These are phyloP conservation scores for Gynandropsis gynandra DNA, from an alignment of 345 rosid genomes.

Conservation along the genomic window DNA sequence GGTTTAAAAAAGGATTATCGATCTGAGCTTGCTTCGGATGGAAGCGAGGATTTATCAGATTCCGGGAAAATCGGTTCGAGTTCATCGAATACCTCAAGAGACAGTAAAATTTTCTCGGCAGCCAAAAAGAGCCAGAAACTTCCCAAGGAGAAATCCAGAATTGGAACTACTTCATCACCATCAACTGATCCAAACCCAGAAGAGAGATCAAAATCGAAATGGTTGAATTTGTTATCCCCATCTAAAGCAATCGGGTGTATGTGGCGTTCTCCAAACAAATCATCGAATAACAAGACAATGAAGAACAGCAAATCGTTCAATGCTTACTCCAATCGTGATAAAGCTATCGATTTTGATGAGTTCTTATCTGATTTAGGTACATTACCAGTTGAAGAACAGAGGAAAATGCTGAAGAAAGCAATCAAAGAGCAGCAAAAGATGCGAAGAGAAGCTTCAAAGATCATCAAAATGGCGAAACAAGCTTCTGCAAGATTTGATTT, in stretches of 20 bases:
- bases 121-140: conserved; percentile 21
- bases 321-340: conserved; percentile 19
- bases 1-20: conserved; percentile 11
- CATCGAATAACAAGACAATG: conserved; percentile 28
- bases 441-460: conserved; percentile 57
- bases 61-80: conserved; percentile 14
- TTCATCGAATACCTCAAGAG: conserved; percentile 13
- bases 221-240: conserved; percentile 45
- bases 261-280: conserved; percentile 55
- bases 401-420: conserved; percentile 52
- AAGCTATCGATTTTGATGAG: conserved; percentile 36
- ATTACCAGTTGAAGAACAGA: conserved; percentile 49
- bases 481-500: conserved; percentile 40
- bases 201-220: conserved; percentile 16
- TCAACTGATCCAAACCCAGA: conserved; percentile 15
- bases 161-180: conserved; percentile 17
- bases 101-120: conserved; percentile 12
- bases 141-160: conserved; percentile 23
- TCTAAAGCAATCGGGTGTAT: conserved; percentile 46
- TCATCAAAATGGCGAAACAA: conserved; percentile 58
- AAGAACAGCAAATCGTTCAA: conserved; percentile 17
- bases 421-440: conserved; percentile 54
- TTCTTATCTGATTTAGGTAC: conserved; percentile 41
- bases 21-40: conserved; percentile 12
- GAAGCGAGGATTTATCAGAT: conserved; percentile 26